Conservation (phyloP, 2,329 filamentous ascomycete species). For the Diaporthe sp. region DNA sequence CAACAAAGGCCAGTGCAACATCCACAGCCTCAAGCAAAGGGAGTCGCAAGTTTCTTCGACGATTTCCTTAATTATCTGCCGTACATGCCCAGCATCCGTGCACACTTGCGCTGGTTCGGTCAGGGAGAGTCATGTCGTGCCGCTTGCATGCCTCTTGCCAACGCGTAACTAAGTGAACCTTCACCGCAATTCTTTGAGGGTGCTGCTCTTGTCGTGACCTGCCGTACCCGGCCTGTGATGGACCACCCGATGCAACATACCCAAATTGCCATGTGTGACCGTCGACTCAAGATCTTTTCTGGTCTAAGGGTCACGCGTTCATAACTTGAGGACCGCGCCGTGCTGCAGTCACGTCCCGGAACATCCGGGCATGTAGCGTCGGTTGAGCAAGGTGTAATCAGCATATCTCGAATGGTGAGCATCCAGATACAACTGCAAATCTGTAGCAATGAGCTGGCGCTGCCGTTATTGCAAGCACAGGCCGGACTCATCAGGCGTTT, state of each 20-base stretch:
- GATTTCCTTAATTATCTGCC: too few species aligned
- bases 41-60: background rate
- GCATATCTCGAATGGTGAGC: background rate
- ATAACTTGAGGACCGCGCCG: background rate
- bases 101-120: background rate
- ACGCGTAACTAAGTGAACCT: background rate
- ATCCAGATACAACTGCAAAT: background rate
- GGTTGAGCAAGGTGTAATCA: background rate
- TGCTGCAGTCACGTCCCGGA: background rate
- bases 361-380: too few species aligned
- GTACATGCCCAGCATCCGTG: background rate
- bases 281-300: too few species aligned
- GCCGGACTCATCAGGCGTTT: background rate
- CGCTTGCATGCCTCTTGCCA: background rate
- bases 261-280: background rate
- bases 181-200: background rate
- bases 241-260: background rate
- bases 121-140: constrained; percentile 5
- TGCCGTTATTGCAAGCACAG: too few species aligned
- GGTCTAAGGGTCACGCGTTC: too few species aligned
- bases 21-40: background rate
- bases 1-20: background rate
- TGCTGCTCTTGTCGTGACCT: background rate
- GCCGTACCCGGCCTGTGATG: background rate
- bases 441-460: background rate